These are phyloP conservation scores for Jaltomata sinuosa DNA, from an alignment of 257 asterid genomes.

Conservation along the genomic window DNA sequence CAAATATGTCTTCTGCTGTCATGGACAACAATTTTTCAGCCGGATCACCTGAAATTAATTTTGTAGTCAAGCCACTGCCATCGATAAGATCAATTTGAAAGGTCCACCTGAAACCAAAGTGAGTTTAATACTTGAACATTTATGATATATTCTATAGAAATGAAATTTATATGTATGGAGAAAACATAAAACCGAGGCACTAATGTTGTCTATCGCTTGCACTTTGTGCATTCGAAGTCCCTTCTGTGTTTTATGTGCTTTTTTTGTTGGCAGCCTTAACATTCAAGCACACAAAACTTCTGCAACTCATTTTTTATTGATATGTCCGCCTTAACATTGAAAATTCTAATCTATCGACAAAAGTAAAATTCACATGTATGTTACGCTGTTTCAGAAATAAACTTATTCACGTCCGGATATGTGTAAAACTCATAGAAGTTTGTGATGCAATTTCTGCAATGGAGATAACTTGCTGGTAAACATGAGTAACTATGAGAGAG, in stretches of 20 bases:
- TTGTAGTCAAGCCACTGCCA: too few species aligned
- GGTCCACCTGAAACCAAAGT: too few species aligned
- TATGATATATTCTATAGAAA: background rate
- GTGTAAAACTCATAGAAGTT: too few species aligned
- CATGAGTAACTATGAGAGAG: background rate
- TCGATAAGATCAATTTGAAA: too few species aligned
- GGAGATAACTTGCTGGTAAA: background rate
- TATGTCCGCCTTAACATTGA: background rate
- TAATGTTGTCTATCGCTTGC: background rate
- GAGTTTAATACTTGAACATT: too few species aligned
- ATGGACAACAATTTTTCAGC: too few species aligned
- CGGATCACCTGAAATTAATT: too few species aligned
- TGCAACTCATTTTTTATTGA: background rate
- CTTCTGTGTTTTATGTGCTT: background rate
- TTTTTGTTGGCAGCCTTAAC: background rate
- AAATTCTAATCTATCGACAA: background rate
- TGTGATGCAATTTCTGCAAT: background rate
- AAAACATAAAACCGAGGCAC: background rate
- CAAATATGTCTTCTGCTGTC: too few species aligned
- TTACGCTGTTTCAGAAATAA: too few species aligned
- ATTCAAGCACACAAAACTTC: background rate
- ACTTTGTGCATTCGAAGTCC: background rate
- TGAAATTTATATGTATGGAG: background rate
- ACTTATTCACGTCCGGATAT: too few species aligned
- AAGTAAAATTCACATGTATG: too few species aligned